Percentiles rank a stretch among this genome's conserved stretches.
These are phyloP conservation scores for Rubia yunnanensis DNA, from an alignment of 257 asterid species.

Conservation along the genomic window DNA sequence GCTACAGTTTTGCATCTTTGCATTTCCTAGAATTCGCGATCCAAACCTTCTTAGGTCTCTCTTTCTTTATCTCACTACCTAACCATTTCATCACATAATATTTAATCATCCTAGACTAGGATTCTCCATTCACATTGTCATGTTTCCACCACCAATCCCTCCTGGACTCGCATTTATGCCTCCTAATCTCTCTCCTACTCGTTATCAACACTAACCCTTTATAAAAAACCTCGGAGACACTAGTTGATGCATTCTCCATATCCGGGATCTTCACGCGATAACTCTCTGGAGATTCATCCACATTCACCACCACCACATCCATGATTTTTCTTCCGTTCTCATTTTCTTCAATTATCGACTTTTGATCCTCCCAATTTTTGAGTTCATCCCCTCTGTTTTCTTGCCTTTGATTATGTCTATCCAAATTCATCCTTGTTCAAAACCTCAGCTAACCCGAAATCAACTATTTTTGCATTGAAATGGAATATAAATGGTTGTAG, in stretches of 20 bases:
- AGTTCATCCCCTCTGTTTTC: constrained; percentile 10
- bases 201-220: constrained; percentile 61
- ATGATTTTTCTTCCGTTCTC: constrained; percentile 41
- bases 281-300: constrained; percentile 53
- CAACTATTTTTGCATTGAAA: constrained; percentile 77
- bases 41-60: constrained; percentile 75
- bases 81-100: constrained; percentile 96
- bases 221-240: constrained; percentile 51
- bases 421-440: constrained; percentile 34
- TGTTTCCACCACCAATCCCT: constrained; percentile 98
- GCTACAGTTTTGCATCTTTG: constrained; percentile 28
- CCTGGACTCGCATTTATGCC: constrained; percentile 47
- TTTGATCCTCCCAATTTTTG: constrained; percentile 40
- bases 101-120: constrained; percentile 72
- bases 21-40: constrained; percentile 34
- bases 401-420: constrained; percentile 24
- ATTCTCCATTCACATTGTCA: constrained; percentile 48
- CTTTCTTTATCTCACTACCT: constrained; percentile 78
- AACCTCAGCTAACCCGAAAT: constrained; percentile 80
- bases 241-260: constrained; percentile 43
- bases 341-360: constrained; percentile 54
- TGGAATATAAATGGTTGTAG: constrained; percentile 56
- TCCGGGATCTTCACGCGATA: constrained; percentile 34
- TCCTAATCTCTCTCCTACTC: constrained; percentile 37
- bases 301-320: constrained; percentile 59